A percentile compares a stretch with the other conserved stretches of the same genome.
phyloP scores from a whole-genome alignment of 2,329 filamentous ascomycete species.

The Phialophora macrospora region DNA sequence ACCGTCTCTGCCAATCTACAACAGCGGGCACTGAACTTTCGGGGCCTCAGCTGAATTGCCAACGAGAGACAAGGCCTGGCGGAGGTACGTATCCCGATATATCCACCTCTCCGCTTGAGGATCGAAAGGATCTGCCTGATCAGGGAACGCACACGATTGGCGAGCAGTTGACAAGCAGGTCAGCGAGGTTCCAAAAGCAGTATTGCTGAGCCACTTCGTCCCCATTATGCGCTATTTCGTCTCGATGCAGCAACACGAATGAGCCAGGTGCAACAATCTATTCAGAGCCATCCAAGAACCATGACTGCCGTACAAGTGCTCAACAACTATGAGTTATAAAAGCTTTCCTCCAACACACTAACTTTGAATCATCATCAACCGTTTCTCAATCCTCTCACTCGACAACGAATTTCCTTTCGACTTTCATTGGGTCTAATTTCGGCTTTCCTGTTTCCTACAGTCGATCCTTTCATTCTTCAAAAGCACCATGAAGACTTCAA shows the following conservation, averaged over 20 bases:
- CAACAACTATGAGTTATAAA: conserved; percentile 2
- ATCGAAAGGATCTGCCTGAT: neutral
- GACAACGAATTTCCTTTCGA: conserved; percentile 13
- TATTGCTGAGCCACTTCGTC: conserved; percentile 1
- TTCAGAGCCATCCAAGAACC: neutral
- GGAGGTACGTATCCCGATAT: conserved; percentile 1
- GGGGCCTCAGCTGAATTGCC: neutral
- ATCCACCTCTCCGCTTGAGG: neutral
- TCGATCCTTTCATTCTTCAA: neutral
- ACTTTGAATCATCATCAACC: neutral
- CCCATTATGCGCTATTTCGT: neutral
- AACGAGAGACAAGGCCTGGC: neutral
- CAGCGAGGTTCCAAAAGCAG: neutral
- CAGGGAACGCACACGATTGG: neutral
- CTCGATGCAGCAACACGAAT: neutral
- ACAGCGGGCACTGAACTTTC: neutral
- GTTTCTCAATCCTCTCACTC: conserved; percentile 14
- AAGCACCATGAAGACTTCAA: conserved; percentile 13
- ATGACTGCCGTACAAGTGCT: neutral
- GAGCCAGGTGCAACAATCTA: neutral
- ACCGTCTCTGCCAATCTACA: neutral
- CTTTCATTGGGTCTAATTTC: conserved; percentile 8
- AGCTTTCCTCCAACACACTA: neutral
- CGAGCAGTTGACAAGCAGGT: neutral
- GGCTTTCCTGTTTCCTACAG: neutral